Percentiles rank a stretch among this genome's conserved stretches.
phyloP scores from a whole-genome alignment of 2,329 filamentous ascomycete genomes.

The Dactylonectria macrodidyma region DNA sequence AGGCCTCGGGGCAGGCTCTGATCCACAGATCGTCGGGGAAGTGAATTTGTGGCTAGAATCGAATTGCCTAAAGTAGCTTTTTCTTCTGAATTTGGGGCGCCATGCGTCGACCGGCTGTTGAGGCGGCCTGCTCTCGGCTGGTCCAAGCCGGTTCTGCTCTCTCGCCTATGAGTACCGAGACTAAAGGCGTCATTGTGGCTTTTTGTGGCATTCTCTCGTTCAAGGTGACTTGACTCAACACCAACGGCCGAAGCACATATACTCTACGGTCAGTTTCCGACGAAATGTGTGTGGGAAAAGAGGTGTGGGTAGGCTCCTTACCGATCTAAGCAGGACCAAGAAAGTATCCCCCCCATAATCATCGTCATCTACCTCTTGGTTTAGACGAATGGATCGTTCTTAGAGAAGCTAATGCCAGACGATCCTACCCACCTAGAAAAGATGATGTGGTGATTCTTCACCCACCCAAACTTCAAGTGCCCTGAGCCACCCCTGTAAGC shows the following conservation, averaged over 20 bases:
- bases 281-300: background rate
- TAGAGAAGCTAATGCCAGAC: slow-evolving; percentile 13
- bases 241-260: background rate
- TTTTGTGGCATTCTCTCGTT: background rate
- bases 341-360: background rate
- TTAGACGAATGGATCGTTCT: background rate
- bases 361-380: background rate
- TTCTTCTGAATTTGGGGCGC: slow-evolving; percentile 3
- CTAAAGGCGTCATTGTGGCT: background rate
- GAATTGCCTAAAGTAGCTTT: slow-evolving; percentile 8
- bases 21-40: background rate
- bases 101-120: background rate
- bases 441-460: slow-evolving; percentile 8
- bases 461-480: slow-evolving; percentile 3
- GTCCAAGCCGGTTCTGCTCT: background rate
- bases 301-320: background rate
- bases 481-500: slow-evolving; percentile 6
- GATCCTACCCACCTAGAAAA: slow-evolving; percentile 9
- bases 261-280: background rate
- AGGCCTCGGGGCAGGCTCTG: slow-evolving; percentile 1
- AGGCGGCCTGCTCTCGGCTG: background rate
- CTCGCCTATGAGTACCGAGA: background rate
- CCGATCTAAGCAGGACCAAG: background rate
- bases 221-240: background rate
- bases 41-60: background rate